Evolutionary conservation across 2,329 filamentous ascomycete species (phyloP), one percentile per base, ranked within the genome.

Genomic region (Neofusicoccum umdonicola): DNA sequence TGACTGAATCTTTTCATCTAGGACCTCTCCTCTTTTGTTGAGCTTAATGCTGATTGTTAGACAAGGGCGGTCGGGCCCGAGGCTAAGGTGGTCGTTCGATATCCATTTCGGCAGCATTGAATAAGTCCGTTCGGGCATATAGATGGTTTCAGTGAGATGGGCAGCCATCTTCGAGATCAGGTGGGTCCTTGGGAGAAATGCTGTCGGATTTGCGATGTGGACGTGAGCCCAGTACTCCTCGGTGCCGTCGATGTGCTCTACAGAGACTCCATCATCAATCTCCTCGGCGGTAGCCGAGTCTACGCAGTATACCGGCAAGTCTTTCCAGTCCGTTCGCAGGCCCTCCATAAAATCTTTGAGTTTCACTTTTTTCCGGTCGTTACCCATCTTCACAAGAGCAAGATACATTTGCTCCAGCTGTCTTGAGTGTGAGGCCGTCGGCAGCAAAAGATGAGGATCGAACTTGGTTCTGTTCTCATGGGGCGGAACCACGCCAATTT

Each of bases 191-290:
- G 79, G 70, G 67, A 95, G 86, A 65, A 86, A 85, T 4, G 91
- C 90, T 2, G 89, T 89, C 8, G 91, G 91, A 71, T 95, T 92
- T 13, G 92, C 91, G 47, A 90, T 84, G 73, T 95, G 91, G 37
- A 92, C 78, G 71, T 93, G 90, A 35, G 94, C 80, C 91, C 91
- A 95, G 71, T 85, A 87, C 68, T 90, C 82, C 27, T 58, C 81
- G 73, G 19, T 81, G 17, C 75, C 79, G 3, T 80, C 76, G 1
- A 88, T 84, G 51, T 77, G 74, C 71, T 92, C 88, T 7, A 95
- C 72, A 0, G 91, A 94, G 8, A 96, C 78, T 1, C 88, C 91
- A 72, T 96, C 91, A 69, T 96, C 91, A 65, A 95, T 90, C 69
- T 94, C 87, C 34, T 84, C 80, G 0, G 92, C 90, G 41, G 77